Percentiles rank a stretch among this genome's conserved stretches.
Evolutionary conservation across 441 rosid genomes (phyloP).

Genomic region (Syzygium malaccense): DNA sequence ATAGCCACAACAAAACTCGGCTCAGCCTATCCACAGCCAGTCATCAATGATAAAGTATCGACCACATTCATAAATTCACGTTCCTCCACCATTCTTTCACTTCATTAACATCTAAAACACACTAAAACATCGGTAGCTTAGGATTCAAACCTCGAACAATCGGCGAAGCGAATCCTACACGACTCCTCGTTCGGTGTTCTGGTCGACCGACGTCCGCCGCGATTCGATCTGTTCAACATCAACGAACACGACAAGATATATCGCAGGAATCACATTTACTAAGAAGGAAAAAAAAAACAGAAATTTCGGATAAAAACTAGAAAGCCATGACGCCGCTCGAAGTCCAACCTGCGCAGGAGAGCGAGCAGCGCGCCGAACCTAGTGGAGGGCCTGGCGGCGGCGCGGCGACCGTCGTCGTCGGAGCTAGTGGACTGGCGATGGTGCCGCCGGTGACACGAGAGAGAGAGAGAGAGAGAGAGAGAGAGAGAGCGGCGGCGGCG

Average conservation of each 20-base stretch:
- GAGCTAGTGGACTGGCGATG: not conserved
- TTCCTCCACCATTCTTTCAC: not conserved
- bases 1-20: not conserved
- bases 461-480: not conserved
- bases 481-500: not conserved
- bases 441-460: not conserved
- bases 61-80: not conserved
- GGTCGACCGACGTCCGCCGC: not conserved
- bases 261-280: not conserved
- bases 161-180: not conserved
- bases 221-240: not conserved
- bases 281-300: not conserved
- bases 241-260: not conserved
- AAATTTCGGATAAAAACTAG: not conserved
- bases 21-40: not conserved
- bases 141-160: no score
- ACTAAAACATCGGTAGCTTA: not conserved
- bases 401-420: not conserved
- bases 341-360: not conserved
- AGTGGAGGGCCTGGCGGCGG: not conserved
- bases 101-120: not conserved
- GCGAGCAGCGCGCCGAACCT: not conserved
- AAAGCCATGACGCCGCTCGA: not conserved
- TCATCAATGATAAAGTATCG: not conserved
- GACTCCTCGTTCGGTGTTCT: no score